Evolutionary conservation across 2,329 filamentous ascomycete species (phyloP), one percentile per base, ranked within the genome.

Genomic region (Phyllosticta ampelicida): DNA sequence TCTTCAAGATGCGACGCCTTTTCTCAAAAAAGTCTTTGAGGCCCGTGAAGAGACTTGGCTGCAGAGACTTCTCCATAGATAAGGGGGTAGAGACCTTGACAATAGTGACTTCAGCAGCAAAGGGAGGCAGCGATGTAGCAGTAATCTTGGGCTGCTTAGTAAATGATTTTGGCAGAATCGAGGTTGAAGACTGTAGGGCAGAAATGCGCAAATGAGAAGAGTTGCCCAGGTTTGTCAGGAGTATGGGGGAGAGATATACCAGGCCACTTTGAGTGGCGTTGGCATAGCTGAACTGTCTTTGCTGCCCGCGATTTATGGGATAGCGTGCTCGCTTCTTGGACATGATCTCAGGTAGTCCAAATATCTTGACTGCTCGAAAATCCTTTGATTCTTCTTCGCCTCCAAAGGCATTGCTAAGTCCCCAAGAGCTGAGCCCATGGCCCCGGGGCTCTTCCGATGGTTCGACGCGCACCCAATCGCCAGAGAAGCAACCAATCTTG

Each of bases 401-500:
- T 6, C 80, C 81, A 62, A 85, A 87, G 61, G 82, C 85, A 48
- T 58, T 56, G 20, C 83, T 84, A 3, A 90, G 76, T 1, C 85
- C 85, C 74, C 85, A 87, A 0, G 80, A 75, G 54, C 81, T 87
- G 63, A 83, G 82, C 18, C 79, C 87, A 69, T 83, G 86, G 16
- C 77, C 75, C 20, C 81, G 86, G 60, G 89, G 87, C 67, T 90
- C 89, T 63, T 87, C 81, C 0, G 88, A 81, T 5, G 83, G 80
- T 73, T 96, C 90, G 10, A 96, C 78, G 20, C 87, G 85, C 10
- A 96, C 90, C 94, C 94, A 99, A 68, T 99, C 94, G 28, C 94
- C 94, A 0, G 92, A 97, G 69, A 99, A 99, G 71, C 92, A 97
- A 16, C 92, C 91, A 56, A 99, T 86, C 64, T 91, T 90, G 13